phyloP scores from a whole-genome alignment of 257 asterid genomes.

The Nicotiana attenuata region DNA sequence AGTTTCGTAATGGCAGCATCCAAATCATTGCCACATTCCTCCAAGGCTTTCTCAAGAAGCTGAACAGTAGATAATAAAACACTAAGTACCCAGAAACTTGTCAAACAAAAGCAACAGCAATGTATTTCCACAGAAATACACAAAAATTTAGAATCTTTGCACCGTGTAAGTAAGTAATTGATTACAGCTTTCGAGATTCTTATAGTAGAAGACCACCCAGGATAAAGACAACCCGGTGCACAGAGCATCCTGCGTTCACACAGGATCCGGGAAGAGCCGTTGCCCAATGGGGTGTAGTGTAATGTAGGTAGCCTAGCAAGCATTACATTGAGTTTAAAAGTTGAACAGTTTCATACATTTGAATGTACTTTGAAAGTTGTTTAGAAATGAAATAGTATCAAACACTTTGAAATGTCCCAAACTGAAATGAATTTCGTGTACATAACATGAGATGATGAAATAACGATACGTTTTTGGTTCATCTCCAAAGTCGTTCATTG shows the following conservation, averaged over 20 bases:
- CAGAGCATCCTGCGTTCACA: no score
- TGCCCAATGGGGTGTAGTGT: no score
- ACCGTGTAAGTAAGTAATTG: neutral
- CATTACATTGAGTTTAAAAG: neutral
- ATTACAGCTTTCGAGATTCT: neutral
- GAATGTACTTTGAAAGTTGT: neutral
- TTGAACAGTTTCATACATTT: neutral
- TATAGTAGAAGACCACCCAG: neutral
- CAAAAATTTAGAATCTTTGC: neutral
- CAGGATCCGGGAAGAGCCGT: no score
- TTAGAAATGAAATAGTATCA: neutral
- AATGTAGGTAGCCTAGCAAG: no score
- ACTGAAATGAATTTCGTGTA: no score
- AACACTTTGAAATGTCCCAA: no score
- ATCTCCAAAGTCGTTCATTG: neutral
- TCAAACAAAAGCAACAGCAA: neutral
- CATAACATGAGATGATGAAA: neutral
- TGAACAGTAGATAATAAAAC: constrained; percentile 21
- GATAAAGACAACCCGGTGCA: no score
- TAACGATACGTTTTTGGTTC: neutral
- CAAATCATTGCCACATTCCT: constrained; percentile 49
- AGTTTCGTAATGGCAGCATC: constrained; percentile 49
- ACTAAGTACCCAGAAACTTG: constrained; percentile 7
- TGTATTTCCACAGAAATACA: neutral
- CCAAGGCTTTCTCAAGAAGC: constrained; percentile 58